phyloP scores from a whole-genome alignment of 352 stramenopile genomes.

The Globisporangium iwayamae region DNA sequence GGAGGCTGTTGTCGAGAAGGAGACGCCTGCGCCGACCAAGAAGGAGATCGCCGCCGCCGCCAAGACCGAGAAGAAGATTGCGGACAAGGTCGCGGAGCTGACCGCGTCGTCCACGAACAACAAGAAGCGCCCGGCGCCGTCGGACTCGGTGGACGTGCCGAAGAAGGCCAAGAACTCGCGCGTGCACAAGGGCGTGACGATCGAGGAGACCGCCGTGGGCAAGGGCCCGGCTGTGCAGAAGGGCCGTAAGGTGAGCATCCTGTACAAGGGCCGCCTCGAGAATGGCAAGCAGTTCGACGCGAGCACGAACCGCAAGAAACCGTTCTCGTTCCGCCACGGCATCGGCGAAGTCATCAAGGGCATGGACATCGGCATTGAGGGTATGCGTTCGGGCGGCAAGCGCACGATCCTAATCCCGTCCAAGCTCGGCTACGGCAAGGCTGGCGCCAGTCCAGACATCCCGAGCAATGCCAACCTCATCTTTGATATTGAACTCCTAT shows the following conservation, averaged over 20 bases:
- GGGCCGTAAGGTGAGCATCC: conserved; percentile 75
- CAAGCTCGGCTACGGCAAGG: conserved; percentile 92
- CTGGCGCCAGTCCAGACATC: conserved; percentile 77
- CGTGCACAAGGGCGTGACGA: conserved; percentile 75
- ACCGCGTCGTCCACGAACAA: conserved; percentile 29
- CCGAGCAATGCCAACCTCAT: conserved; percentile 91
- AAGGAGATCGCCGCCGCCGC: conserved; percentile 32
- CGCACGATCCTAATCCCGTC: conserved; percentile 91
- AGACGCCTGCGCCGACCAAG: conserved; percentile 25
- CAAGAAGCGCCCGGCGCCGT: conserved; percentile 69
- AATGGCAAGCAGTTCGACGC: conserved; percentile 88
- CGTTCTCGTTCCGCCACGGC: conserved; percentile 82
- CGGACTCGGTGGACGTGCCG: conserved; percentile 55
- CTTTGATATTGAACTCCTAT: conserved; percentile 93
- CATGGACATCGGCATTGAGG: conserved; percentile 94
- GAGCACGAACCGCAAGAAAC: conserved; percentile 75
- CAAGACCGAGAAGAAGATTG: conserved; percentile 52
- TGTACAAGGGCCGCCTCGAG: conserved; percentile 75
- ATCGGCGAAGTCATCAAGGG: conserved; percentile 93
- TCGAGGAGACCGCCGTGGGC: conserved; percentile 70
- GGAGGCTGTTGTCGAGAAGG: conserved; percentile 25
- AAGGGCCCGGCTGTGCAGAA: conserved; percentile 57
- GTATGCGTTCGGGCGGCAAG: conserved; percentile 87
- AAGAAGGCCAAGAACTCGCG: conserved; percentile 77
- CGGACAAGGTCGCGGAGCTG: conserved; percentile 48